These are phyloP conservation scores for Ogataea pini DNA, from an alignment of 805 yeast genomes.

Conservation along the genomic window DNA sequence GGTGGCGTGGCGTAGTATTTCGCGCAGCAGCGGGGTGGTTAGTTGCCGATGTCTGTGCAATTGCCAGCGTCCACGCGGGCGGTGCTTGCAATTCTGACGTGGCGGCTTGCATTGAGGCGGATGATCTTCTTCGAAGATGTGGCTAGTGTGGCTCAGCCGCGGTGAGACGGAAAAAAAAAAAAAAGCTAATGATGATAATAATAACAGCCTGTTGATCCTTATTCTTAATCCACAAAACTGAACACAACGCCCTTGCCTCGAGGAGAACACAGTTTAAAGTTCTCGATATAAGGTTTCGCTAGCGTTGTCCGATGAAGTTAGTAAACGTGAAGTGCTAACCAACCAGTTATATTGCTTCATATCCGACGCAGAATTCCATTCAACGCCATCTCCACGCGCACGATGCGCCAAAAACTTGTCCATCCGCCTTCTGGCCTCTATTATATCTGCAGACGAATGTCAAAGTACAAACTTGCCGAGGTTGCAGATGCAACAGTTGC, in stretches of 20 bases:
- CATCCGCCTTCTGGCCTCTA: not conserved
- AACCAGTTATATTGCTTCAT: not conserved
- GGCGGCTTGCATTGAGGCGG: not conserved
- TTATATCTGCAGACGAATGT: not conserved
- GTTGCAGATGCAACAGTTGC: not conserved
- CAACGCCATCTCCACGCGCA: not conserved
- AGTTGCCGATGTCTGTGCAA: not conserved
- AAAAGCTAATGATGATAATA: no score
- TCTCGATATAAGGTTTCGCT: no score
- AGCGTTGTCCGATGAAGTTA: no score
- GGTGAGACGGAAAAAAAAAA: no score
- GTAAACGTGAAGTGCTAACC: no score
- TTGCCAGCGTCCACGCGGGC: no score
- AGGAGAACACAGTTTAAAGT: no score
- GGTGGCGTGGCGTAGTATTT: not conserved
- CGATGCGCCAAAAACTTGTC: not conserved
- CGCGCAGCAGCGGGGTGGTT: not conserved
- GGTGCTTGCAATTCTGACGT: not conserved
- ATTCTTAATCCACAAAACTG: no score
- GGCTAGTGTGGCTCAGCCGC: not conserved
- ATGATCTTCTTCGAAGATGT: not conserved
- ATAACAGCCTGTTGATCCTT: no score
- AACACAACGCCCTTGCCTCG: no score
- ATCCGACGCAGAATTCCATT: not conserved
- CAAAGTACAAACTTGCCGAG: conserved; percentile 2